These are phyloP conservation scores for Zygosaccharomyces bisporus DNA, from an alignment of 805 yeast genomes.

Conservation along the genomic window DNA sequence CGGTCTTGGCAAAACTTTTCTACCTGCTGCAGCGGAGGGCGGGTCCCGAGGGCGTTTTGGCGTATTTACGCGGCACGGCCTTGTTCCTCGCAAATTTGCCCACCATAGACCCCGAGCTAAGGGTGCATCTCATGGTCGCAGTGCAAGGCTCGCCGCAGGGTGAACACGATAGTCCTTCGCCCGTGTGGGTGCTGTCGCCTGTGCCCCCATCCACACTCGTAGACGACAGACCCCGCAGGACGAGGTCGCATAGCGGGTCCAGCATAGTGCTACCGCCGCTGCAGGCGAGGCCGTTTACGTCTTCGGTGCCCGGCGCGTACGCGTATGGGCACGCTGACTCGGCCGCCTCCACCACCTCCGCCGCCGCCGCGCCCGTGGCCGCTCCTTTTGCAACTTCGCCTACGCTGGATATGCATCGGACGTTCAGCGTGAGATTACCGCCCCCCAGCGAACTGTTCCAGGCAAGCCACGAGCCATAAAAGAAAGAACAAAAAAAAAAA, in stretches of 20 bases:
- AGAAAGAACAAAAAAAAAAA: no score
- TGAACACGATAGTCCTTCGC: conserved; percentile 1
- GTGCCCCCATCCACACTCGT: not conserved
- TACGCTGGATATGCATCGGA: not conserved
- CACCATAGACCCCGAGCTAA: not conserved
- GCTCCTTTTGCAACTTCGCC: conserved; percentile 2
- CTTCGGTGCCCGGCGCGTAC: not conserved
- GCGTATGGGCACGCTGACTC: conserved; percentile 1
- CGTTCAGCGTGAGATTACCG: conserved; percentile 14
- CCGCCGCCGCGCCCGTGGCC: not conserved
- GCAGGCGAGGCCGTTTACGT: not conserved
- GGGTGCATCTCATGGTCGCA: conserved; percentile 6
- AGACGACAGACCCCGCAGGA: conserved; percentile 1
- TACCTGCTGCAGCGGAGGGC: conserved; percentile 1
- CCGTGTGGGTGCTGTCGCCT: conserved; percentile 4
- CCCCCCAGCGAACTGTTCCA: conserved; percentile 21
- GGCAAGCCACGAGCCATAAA: not conserved
- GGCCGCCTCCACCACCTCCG: no score
- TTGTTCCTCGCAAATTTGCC: conserved; percentile 4
- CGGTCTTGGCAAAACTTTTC: not conserved
- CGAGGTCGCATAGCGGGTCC: conserved; percentile 4
- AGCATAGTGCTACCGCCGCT: conserved; percentile 2
- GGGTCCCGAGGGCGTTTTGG: not conserved
- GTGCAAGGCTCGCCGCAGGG: conserved; percentile 5
- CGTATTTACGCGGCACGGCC: conserved; percentile 3